These are phyloP conservation scores for Fraxinus xanthoxyloides DNA, from an alignment of 305 asterid genomes.

Conservation along the genomic window DNA sequence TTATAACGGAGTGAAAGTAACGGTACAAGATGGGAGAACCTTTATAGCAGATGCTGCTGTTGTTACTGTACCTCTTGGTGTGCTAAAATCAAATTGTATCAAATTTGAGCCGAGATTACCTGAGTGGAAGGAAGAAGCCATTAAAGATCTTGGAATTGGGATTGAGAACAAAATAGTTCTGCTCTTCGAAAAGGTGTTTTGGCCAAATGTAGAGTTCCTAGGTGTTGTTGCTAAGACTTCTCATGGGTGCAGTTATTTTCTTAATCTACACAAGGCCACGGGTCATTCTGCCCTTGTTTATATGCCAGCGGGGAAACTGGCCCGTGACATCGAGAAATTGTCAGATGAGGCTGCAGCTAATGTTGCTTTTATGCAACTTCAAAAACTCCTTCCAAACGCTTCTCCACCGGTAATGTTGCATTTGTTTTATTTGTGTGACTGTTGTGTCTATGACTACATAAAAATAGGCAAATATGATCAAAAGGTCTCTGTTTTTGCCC, in stretches of 20 bases:
- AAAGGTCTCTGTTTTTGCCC: not conserved
- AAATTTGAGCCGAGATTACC: slow-evolving; percentile 88
- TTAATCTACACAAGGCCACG: slow-evolving; percentile 96
- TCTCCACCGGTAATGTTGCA: slow-evolving; percentile 58
- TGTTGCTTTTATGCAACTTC: slow-evolving; percentile 73
- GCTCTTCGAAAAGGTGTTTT: slow-evolving; percentile 74
- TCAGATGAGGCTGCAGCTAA: slow-evolving; percentile 85
- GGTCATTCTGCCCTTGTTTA: slow-evolving; percentile 90
- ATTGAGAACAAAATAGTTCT: slow-evolving; percentile 92
- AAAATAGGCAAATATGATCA: not conserved
- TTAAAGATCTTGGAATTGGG: slow-evolving; percentile 83
- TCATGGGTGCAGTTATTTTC: slow-evolving; percentile 89
- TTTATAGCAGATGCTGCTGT: slow-evolving; percentile 96
- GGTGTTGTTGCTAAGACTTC: slow-evolving; percentile 91
- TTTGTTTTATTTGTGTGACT: too few relatives aligned
- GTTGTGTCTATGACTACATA: too few relatives aligned
- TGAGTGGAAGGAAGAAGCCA: slow-evolving; percentile 91
- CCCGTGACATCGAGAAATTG: slow-evolving; percentile 83
- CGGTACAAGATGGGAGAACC: slow-evolving; percentile 77
- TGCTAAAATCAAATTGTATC: slow-evolving; percentile 65
- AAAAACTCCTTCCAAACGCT: slow-evolving; percentile 68
- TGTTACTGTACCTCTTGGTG: slow-evolving; percentile 88
- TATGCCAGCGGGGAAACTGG: slow-evolving; percentile 97
- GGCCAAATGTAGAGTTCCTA: slow-evolving; percentile 98
- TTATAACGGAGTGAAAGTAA: slow-evolving; percentile 75